Percentiles rank a stretch among this genome's conserved stretches.
Conservation (phyloP, 2,329 filamentous ascomycete genomes). For the Sordariomycetes sp. region DNA sequence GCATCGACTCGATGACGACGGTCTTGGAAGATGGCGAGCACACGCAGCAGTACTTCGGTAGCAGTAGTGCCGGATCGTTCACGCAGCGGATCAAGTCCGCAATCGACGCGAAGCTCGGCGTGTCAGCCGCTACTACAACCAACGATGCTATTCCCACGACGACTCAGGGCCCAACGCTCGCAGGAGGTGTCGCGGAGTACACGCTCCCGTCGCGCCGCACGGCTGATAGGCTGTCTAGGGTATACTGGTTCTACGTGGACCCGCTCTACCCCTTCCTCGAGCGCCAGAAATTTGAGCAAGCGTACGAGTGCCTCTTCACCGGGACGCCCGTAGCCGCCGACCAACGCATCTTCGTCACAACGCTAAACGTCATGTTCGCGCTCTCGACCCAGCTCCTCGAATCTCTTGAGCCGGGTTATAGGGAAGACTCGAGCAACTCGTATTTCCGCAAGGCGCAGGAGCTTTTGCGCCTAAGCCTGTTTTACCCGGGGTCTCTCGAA, state of each 20-base stretch:
- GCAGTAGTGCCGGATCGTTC: constrained; percentile 33
- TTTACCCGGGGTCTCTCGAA: constrained; percentile 29
- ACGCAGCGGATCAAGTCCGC: constrained; percentile 33
- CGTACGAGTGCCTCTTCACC: constrained; percentile 28
- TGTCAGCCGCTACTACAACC: background rate
- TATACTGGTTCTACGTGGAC: constrained; percentile 35
- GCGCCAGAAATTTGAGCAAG: constrained; percentile 19
- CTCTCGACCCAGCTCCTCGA: constrained; percentile 31
- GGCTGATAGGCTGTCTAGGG: constrained; percentile 30
- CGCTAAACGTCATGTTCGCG: constrained; percentile 34
- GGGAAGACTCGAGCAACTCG: constrained; percentile 25
- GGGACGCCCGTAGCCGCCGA: constrained; percentile 23
- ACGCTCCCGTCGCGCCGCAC: constrained; percentile 31
- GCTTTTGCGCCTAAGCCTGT: constrained; percentile 28
- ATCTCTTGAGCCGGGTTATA: constrained; percentile 23
- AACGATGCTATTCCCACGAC: background rate
- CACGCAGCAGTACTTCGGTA: constrained; percentile 33
- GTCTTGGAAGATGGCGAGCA: constrained; percentile 27
- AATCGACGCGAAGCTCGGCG: constrained; percentile 20
- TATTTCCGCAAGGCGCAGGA: constrained; percentile 31
- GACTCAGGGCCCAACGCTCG: constrained; percentile 1
- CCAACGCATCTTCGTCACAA: constrained; percentile 30
- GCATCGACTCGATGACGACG: constrained; percentile 33
- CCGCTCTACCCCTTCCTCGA: constrained; percentile 35
- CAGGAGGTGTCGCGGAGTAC: constrained; percentile 16